Base-by-base conservation (phyloP, 2,329 filamentous ascomycete species). In the Emergomyces orientalis region DNA sequence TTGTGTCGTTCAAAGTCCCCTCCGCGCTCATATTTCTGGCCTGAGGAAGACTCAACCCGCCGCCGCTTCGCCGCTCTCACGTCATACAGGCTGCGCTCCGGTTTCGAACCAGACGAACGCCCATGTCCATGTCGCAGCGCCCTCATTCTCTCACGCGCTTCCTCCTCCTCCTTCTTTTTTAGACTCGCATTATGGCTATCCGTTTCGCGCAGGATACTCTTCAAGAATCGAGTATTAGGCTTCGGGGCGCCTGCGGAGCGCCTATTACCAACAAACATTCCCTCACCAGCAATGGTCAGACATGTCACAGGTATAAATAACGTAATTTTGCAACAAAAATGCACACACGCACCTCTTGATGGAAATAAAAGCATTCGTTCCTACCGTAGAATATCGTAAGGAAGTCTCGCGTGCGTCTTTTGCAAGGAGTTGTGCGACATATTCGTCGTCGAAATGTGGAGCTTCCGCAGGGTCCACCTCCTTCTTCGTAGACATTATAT, bases 191-290 rank as follows among this genome's bases (percentile, higher is more conserved):
- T 99, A 76, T 99, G 93, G 61, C 77, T 88, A 69, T 95, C 89
- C 9, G 91, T 95, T 68, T 94, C 89, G 66, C 88, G 88, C 65
- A 99, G 90, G 63, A 97, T 89, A 70, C 94, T 88, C 63, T 87
- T 87, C 51, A 99, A 78, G 72, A 97, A 97, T 41, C 89, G 84
- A 0, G 90, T 97, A 71, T 99, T 97, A 2, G 93, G 92, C 73
- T 93, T 97, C 0, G 90, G 90, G 66, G 82, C 84, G 60, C 87
- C 84, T 68, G 84, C 83, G 55, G 83, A 76, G 63, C 86, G 84
- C 70, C 85, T 91, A 75, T 17, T 27, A 60, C 59, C 3, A 45
- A 45, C 17, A 14, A 17, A n/a, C 41, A 25, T 22, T 47, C n/a
- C 43, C 7, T n/a, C 34, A 11, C 34, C 9, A 8, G n/a, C 54